phyloP scores from a whole-genome alignment of 305 asterid genomes.

The Solanum hybrid region DNA sequence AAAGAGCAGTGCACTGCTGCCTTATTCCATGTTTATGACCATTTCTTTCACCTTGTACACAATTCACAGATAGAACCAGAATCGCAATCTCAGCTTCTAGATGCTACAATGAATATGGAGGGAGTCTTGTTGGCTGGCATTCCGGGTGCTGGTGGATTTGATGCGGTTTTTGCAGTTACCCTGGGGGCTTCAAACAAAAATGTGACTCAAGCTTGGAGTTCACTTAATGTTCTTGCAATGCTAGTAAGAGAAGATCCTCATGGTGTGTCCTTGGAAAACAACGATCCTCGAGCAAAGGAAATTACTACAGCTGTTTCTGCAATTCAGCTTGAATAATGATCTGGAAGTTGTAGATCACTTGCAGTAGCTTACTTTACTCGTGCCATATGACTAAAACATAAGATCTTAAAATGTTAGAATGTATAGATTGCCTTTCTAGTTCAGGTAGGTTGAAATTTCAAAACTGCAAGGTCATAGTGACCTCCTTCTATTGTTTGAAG shows the following conservation, averaged over 20 bases:
- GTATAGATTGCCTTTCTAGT: not conserved
- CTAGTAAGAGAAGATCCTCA: conserved; percentile 84
- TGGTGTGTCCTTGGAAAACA: conserved; percentile 61
- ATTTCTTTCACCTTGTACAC: not conserved
- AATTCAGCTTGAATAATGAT: conserved; percentile 34
- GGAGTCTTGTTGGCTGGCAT: conserved; percentile 93
- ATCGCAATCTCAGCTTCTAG: conserved; percentile 69
- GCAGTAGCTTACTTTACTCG: not conserved
- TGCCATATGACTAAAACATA: not conserved
- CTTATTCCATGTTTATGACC: not conserved
- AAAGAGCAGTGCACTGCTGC: not conserved
- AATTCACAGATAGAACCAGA: conserved; percentile 80
- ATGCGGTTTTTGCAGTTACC: conserved; percentile 79
- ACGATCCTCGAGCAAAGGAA: conserved; percentile 59
- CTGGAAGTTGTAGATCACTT: not conserved
- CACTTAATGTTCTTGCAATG: conserved; percentile 65
- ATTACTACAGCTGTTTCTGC: conserved; percentile 52
- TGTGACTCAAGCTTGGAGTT: conserved; percentile 66
- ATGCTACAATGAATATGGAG: conserved; percentile 67
- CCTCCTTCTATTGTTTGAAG: not conserved
- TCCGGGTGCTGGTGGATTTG: conserved; percentile 99
- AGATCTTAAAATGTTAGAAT: not conserved
- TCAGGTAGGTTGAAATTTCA: not conserved
- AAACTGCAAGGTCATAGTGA: not conserved
- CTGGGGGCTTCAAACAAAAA: conserved; percentile 54